Evolutionary conservation across 352 stramenopile genomes (phyloP).

Genomic region (Phytophthora brassicae): DNA sequence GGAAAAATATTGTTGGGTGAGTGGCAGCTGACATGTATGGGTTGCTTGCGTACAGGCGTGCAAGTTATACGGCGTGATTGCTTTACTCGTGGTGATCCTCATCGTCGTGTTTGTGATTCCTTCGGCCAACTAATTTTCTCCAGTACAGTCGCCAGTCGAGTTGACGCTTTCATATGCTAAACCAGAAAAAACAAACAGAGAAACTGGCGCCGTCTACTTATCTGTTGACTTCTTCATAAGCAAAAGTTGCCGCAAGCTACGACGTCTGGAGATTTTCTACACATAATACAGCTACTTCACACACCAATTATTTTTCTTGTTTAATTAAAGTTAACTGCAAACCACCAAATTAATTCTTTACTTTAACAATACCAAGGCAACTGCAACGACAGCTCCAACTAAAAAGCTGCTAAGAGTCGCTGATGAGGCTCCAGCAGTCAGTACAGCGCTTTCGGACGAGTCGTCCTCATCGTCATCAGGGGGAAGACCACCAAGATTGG

Average conservation of each 20-base stretch:
- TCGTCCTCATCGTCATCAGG: conserved; percentile 68
- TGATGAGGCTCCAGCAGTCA: conserved; percentile 18
- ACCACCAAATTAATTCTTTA: conserved; percentile 11
- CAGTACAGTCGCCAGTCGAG: conserved; percentile 2
- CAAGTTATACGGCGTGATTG: conserved; percentile 77
- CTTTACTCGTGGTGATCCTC: conserved; percentile 60
- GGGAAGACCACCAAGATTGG: conserved; percentile 22
- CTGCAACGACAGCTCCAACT: conserved; percentile 15
- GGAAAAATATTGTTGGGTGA: background rate
- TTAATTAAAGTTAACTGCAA: conserved; percentile 41
- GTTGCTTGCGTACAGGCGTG: conserved; percentile 39
- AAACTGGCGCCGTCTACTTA: too few relatives aligned
- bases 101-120: conserved; percentile 61
- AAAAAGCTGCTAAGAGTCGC: conserved; percentile 5
- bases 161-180: too few relatives aligned
- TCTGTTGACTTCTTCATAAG: too few relatives aligned
- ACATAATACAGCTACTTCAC: conserved; percentile 20
- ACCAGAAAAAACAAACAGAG: background rate
- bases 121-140: conserved; percentile 25
- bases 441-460: conserved; percentile 46
- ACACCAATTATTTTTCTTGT: conserved; percentile 6
- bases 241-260: background rate
- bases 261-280: conserved; percentile 18
- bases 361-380: conserved; percentile 24
- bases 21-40: background rate